These are phyloP conservation scores for Telopea speciosissima DNA, from an alignment of 177 flowering plant species.

Conservation along the genomic window DNA sequence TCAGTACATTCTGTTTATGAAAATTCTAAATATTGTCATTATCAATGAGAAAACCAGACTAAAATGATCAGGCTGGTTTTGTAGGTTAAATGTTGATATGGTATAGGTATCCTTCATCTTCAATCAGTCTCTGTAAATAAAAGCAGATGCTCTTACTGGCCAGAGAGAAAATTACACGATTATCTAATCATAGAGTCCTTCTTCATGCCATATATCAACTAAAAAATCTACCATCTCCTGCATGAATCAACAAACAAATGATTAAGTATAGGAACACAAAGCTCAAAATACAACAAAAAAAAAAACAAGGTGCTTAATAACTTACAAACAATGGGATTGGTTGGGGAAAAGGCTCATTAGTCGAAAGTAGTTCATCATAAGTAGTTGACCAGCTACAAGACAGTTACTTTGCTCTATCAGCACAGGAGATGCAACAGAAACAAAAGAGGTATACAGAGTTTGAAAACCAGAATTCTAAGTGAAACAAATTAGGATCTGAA, in stretches of 20 bases:
- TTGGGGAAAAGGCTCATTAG: constrained; percentile 44
- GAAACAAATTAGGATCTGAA: too few species aligned
- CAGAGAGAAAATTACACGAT: background rate
- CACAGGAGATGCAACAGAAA: background rate
- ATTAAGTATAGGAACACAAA: background rate
- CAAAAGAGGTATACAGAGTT: background rate
- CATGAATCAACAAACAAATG: constrained; percentile 12
- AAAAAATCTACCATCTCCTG: constrained; percentile 78
- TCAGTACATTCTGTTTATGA: background rate
- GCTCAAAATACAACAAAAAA: background rate
- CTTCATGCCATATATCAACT: constrained; percentile 51
- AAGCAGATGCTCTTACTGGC: too few species aligned
- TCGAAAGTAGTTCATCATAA: constrained; percentile 59
- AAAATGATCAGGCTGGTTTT: background rate
- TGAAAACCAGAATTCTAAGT: too few species aligned
- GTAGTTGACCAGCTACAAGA: constrained; percentile 61
- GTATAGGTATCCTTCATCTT: background rate
- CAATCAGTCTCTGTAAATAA: background rate
- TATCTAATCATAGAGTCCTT: constrained; percentile 41
- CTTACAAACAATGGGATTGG: constrained; percentile 63
- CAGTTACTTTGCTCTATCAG: background rate
- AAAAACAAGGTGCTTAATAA: background rate
- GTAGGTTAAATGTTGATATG: constrained; percentile 1
- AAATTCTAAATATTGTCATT: background rate
- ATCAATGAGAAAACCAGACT: background rate